phyloP scores from a whole-genome alignment of 208 protist genomes.

The Acanthamoeba castellanii region DNA sequence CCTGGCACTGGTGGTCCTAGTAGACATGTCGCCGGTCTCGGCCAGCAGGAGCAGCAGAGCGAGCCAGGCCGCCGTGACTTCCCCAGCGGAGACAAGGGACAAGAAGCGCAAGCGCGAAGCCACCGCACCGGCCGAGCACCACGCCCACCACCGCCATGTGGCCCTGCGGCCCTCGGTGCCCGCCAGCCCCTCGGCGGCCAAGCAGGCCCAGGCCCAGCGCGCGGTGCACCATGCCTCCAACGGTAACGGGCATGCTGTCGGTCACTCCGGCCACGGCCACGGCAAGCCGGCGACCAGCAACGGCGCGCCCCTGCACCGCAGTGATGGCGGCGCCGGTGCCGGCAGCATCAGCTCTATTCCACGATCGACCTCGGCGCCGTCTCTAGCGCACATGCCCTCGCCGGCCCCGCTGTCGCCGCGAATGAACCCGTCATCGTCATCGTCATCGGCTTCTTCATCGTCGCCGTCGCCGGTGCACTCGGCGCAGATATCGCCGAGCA shows the following conservation, averaged over 20 bases:
- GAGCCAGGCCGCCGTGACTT: background rate
- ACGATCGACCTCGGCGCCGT: background rate
- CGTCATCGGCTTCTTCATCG: background rate
- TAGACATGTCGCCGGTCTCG: background rate
- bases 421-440: background rate
- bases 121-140: background rate
- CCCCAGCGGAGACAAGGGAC: background rate
- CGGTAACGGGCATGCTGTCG: background rate
- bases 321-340: background rate
- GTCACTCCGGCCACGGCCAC: background rate
- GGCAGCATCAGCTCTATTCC: background rate
- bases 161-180: background rate
- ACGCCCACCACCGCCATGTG: background rate
- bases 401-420: background rate
- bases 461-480: background rate
- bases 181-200: background rate
- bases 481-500: constrained; percentile 11
- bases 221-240: background rate
- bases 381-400: background rate
- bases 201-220: background rate
- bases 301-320: background rate
- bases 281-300: background rate
- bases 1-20: no score
- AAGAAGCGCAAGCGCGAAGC: constrained; percentile 22
- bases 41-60: background rate